phyloP scores from a whole-genome alignment of 2,329 filamentous ascomycete species.

The Erysiphe neolycopersici region DNA sequence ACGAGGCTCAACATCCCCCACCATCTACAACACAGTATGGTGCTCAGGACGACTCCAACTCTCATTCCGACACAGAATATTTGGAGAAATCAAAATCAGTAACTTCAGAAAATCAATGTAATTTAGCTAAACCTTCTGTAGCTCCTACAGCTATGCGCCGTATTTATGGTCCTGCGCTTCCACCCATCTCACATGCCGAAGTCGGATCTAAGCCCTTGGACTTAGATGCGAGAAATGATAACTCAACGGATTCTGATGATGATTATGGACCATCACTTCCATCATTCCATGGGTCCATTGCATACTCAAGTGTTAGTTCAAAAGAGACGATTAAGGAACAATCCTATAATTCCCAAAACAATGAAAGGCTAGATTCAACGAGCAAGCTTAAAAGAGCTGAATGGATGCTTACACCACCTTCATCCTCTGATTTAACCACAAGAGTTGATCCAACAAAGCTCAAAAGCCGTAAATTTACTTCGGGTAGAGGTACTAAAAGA shows the following conservation, averaged over 20 bases:
- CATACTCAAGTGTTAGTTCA: not conserved
- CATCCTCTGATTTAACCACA: conserved; percentile 23
- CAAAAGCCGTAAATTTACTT: conserved; percentile 58
- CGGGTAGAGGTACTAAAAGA: conserved; percentile 29
- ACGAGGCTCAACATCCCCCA: not conserved
- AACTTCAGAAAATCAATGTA: not conserved
- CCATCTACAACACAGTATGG: not conserved
- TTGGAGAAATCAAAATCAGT: not conserved
- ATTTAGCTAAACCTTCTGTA: not conserved
- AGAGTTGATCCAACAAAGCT: conserved; percentile 63
- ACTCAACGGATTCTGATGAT: conserved; percentile 16
- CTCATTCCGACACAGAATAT: not conserved
- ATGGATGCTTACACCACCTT: conserved; percentile 55
- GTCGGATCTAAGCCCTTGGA: conserved; percentile 10
- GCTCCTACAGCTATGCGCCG: not conserved
- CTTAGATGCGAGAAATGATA: conserved; percentile 5
- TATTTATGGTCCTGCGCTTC: conserved; percentile 18
- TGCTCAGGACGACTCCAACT: not conserved
- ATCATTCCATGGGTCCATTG: conserved; percentile 14
- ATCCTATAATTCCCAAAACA: not conserved
- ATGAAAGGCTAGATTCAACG: conserved; percentile 1
- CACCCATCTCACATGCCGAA: conserved; percentile 18
- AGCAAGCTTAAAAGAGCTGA: conserved; percentile 43
- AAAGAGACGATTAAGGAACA: not conserved
- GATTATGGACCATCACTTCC: conserved; percentile 35